These are phyloP conservation scores for Candida peoriensis DNA, from an alignment of 805 yeast genomes.

Conservation along the genomic window DNA sequence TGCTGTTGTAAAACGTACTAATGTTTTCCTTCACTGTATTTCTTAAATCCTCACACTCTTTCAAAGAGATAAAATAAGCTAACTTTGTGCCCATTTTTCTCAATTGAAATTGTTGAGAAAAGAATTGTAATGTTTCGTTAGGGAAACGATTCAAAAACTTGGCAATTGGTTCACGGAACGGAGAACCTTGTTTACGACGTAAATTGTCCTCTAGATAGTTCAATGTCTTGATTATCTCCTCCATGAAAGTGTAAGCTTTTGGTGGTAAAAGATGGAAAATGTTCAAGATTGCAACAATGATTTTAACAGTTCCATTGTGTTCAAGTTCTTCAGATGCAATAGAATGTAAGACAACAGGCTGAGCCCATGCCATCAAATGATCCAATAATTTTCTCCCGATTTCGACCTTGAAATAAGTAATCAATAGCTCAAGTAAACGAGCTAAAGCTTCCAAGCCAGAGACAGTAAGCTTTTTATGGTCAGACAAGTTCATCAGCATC, in stretches of 20 bases:
- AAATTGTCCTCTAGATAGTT: conserved; percentile 75
- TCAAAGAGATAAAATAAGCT: conserved; percentile 56
- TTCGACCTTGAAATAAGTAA: conserved; percentile 93
- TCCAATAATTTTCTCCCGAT: conserved; percentile 90
- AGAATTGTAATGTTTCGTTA: conserved; percentile 65
- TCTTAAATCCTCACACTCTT: conserved; percentile 53
- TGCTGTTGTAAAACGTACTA: conserved; percentile 39
- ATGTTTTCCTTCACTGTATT: conserved; percentile 50
- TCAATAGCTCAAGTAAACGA: conserved; percentile 74
- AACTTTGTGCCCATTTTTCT: conserved; percentile 60
- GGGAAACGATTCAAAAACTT: conserved; percentile 82
- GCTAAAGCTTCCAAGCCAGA: conserved; percentile 91
- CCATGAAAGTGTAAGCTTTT: conserved; percentile 87
- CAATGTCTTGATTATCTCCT: conserved; percentile 73
- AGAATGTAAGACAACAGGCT: conserved; percentile 67
- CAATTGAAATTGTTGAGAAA: conserved; percentile 58
- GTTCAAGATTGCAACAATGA: conserved; percentile 84
- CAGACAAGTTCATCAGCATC: conserved; percentile 90
- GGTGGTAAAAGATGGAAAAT: conserved; percentile 90
- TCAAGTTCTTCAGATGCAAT: conserved; percentile 77
- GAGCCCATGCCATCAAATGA: conserved; percentile 95
- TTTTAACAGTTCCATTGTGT: conserved; percentile 76
- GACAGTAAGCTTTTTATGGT: conserved; percentile 84
- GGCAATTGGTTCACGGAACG: conserved; percentile 88
- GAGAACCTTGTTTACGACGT: conserved; percentile 80